These are phyloP conservation scores for Kwoniella dejecticola DNA, from an alignment of 768 basidiomycete species.

Conservation along the genomic window DNA sequence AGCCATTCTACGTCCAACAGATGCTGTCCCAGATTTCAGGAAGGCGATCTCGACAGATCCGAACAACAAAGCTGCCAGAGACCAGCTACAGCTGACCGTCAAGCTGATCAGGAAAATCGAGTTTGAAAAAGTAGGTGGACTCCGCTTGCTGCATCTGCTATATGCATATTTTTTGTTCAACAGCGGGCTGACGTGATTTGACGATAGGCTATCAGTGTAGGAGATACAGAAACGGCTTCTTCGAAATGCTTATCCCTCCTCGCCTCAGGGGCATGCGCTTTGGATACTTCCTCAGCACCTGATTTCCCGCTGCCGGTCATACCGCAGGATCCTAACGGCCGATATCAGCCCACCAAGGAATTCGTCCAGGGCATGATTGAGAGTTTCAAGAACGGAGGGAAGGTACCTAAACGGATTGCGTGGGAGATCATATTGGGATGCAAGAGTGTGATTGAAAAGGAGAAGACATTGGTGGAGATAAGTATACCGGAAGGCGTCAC, in stretches of 20 bases:
- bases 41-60: constrained; percentile 82
- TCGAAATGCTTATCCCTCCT: constrained; percentile 78
- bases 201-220: constrained; percentile 85
- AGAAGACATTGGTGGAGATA: constrained; percentile 78
- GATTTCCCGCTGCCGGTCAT: constrained; percentile 69
- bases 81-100: constrained; percentile 82
- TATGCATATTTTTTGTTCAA: too few species aligned
- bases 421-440: constrained; percentile 96
- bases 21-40: constrained; percentile 84
- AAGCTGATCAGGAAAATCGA: constrained; percentile 87
- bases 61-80: constrained; percentile 73
- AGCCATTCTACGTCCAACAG: constrained; percentile 81
- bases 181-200: too few species aligned
- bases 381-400: constrained; percentile 93
- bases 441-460: constrained; percentile 70
- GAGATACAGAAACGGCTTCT: constrained; percentile 80
- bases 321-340: constrained; percentile 58
- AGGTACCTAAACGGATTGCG: constrained; percentile 81
- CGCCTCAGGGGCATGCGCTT: constrained; percentile 73
- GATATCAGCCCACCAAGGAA: constrained; percentile 68
- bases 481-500: constrained; percentile 73
- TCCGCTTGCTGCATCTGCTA: too few species aligned
- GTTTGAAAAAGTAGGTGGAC: constrained; percentile 78
- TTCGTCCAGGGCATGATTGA: constrained; percentile 85
- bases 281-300: constrained; percentile 66